Percentiles rank a stretch among this genome's conserved stretches.
Evolutionary conservation across 495 filamentous ascomycete species (phyloP).

Genomic region (Podospora sp.): DNA sequence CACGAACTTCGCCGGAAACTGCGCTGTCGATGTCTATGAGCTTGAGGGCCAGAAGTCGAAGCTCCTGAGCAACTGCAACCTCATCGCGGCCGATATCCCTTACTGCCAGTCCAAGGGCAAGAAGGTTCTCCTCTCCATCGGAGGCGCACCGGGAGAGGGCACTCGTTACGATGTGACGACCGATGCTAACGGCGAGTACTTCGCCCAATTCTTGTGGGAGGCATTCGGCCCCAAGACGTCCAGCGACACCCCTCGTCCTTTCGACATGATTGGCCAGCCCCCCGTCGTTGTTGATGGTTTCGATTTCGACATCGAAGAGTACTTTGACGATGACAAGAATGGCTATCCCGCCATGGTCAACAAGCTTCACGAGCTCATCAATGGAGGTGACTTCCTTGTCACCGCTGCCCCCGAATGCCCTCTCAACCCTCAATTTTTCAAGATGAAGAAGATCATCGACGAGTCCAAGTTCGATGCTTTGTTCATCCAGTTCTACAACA

Average conservation of each 20-base stretch:
- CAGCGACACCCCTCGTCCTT: conserved; percentile 58
- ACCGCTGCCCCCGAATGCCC: conserved; percentile 72
- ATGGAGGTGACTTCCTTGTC: conserved; percentile 48
- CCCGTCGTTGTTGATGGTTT: conserved; percentile 64
- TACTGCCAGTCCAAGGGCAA: conserved; percentile 65
- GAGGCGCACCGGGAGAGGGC: conserved; percentile 43
- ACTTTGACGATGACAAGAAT: conserved; percentile 34
- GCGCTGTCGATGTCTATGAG: conserved; percentile 34
- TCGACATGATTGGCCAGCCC: conserved; percentile 46
- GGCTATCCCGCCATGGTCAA: conserved; percentile 49
- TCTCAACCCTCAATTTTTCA: conserved; percentile 53
- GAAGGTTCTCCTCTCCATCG: conserved; percentile 67
- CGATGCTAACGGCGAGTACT: conserved; percentile 52
- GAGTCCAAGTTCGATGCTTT: conserved; percentile 60
- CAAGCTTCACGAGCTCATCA: conserved; percentile 54
- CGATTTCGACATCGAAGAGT: conserved; percentile 65
- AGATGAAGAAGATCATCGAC: conserved; percentile 56
- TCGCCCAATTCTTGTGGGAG: conserved; percentile 66
- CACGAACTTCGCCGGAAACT: conserved; percentile 47
- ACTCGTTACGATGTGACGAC: conserved; percentile 52
- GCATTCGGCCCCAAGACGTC: conserved; percentile 61
- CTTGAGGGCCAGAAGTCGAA: conserved; percentile 37
- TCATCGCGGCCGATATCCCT: conserved; percentile 56
- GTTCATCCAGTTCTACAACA: conserved; percentile 78
- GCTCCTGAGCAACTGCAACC: conserved; percentile 46